These are phyloP conservation scores for Ganoderma meredithae DNA, from an alignment of 1,284 basidiomycete species.

Conservation along the genomic window DNA sequence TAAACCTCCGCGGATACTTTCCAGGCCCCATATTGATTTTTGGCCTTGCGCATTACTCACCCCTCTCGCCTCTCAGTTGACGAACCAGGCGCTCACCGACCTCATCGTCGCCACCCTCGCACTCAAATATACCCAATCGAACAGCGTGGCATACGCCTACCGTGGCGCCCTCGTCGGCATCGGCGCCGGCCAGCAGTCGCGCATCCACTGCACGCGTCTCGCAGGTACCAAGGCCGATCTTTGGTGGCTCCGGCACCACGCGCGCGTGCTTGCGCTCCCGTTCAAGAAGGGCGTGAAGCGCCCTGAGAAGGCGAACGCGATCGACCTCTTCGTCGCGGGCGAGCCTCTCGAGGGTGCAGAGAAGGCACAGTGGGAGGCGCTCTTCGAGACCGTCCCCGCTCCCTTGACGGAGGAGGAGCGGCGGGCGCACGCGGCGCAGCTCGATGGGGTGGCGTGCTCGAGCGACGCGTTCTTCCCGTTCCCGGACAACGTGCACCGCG, in stretches of 20 bases:
- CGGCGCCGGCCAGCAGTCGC: slow-evolving; percentile 97
- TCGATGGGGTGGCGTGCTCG: slow-evolving; percentile 90
- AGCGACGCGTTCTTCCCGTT: slow-evolving; percentile 99
- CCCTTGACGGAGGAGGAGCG: slow-evolving; percentile 79
- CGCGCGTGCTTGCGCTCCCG: slow-evolving; percentile 88
- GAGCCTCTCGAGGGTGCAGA: slow-evolving; percentile 90
- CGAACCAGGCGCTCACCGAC: slow-evolving; percentile 79
- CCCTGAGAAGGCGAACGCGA: slow-evolving; percentile 97
- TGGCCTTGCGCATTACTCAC: not conserved
- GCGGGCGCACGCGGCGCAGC: slow-evolving; percentile 71
- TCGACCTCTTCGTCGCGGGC: slow-evolving; percentile 95
- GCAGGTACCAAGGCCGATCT: slow-evolving; percentile 98
- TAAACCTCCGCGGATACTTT: not conserved
- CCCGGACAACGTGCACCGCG: slow-evolving; percentile 97
- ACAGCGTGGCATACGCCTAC: slow-evolving; percentile 97
- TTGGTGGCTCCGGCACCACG: slow-evolving; percentile 99
- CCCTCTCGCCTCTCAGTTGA: slow-evolving; percentile 59
- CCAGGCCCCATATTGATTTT: not conserved
- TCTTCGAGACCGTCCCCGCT: slow-evolving; percentile 82
- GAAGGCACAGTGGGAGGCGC: slow-evolving; percentile 89
- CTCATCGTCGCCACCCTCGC: slow-evolving; percentile 95
- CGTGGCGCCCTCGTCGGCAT: slow-evolving; percentile 95
- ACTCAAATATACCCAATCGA: slow-evolving; percentile 99
- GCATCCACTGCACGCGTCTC: slow-evolving; percentile 98
- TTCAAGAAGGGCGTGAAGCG: slow-evolving; percentile 99